Evolutionary conservation across 805 yeast genomes (phyloP), one percentile per base, ranked within the genome.

Genomic region (Candida railenensis): DNA sequence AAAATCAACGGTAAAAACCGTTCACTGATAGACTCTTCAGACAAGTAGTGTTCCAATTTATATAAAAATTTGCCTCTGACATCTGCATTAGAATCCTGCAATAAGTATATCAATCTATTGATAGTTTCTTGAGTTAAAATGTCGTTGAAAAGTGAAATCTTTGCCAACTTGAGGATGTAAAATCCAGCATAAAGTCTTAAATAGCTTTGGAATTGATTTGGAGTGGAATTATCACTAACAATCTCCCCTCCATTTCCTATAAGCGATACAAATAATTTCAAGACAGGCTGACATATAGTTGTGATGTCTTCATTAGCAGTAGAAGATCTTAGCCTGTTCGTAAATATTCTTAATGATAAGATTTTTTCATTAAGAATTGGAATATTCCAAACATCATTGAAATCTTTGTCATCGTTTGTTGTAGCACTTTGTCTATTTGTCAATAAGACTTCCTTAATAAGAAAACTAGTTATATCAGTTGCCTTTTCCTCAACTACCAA

Each of bases 211-310:
- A 69, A 82, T 32, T 67, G 66, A 21, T 59, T 67, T 3, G 96
- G 96, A 15, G 66, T 63, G 8, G 63, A 67, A 45, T 73, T 71
- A 20, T 48, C 63, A 60, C 44, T 77, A 51, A 83, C 79, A 28
- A 89, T 75, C 56, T 90, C 96, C 22, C 96, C 96, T 39, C 87
- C 86, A 58, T 84, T 84, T 1, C 82, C 80, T 42, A 89, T 78
- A 30, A 87, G 68, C 1, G 89, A 80, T 30, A 80, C 71, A 25
- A 89, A 70, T 22, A 89, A 65, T 54, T 85, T 87, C 50, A 89
- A 63, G 0, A 87, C 82, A 14, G 89, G 88, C 46, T 75, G 78
- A 0, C 85, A 80, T 37, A 76, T 65, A 2, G 75, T 63, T 2
- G 75, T 60, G 9, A 69, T 65, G 9, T 63, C 67, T 1, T 63